Base-by-base conservation (phyloP, 2,329 filamentous ascomycete genomes). In the Colletotrichum liaoningense region DNA sequence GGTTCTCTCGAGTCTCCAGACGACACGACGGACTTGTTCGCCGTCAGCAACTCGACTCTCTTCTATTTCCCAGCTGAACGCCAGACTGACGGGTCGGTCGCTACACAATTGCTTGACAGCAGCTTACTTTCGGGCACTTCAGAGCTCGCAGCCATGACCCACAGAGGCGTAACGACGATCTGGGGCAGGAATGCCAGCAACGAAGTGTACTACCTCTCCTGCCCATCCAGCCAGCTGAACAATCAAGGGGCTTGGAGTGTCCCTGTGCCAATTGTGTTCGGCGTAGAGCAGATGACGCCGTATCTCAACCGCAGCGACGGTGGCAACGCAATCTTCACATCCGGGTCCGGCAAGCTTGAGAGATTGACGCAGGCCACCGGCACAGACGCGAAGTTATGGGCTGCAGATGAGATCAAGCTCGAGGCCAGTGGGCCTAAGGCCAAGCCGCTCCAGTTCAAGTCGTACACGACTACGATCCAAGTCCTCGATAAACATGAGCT, bases 21-120 rank as follows among this genome's bases (percentile, higher is more conserved):
- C 49, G 49, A n/a, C 0, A 54, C 49, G 3, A 54, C 49, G 4
- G 49, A 54, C 14, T 5, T 54, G 49, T 54, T 22, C 49, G 49
- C 9, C 3, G 49, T 54, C 49, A 19, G 9, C 7, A 24, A 54
- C n/a, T 54, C 49, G 49, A 14, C 8, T 24, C 49, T 54, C 8
- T 54, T n/a, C n/a, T 54, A 54, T 4, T 54, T 54, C 49, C 49
- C 49, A 24, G 49, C 49, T 1, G 49, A 54, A 54, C 1, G n/a
- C n/a, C 49, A 54, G n/a, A 54, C 49, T 5, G 49, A 54, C 9
- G 2, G 2, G 1, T 54, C 49, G 3, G n/a, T 24, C 3, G 49
- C 8, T 9, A 22, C 0, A 11, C 49, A 2, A 4, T 0, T 54
- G 49, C 49, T 54, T 0, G 0, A 2, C 0, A 54, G n/a, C 4